Conservation (phyloP, 2,329 filamentous ascomycete species). For the Penicillium sumatraense region DNA sequence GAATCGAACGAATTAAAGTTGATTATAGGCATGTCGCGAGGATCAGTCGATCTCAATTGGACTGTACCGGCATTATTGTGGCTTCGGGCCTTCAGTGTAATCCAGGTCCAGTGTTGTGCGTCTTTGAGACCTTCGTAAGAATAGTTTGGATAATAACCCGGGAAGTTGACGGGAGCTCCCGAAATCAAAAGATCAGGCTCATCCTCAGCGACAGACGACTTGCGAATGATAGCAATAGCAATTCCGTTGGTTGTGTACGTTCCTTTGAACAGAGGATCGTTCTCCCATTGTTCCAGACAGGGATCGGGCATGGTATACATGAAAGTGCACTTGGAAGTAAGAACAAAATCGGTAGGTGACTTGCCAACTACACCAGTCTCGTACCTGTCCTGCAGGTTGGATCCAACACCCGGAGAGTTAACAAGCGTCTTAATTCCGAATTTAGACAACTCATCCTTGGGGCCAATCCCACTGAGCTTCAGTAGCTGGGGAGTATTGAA, state of each 20-base stretch:
- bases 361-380: slow-evolving; percentile 58
- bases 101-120: slow-evolving; percentile 51
- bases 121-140: slow-evolving; percentile 48
- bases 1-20: slow-evolving; percentile 61
- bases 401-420: slow-evolving; percentile 64
- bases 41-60: slow-evolving; percentile 62
- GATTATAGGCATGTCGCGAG: slow-evolving; percentile 66
- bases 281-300: slow-evolving; percentile 50
- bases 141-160: slow-evolving; percentile 53
- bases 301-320: slow-evolving; percentile 38
- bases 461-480: slow-evolving; percentile 65
- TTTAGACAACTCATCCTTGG: slow-evolving; percentile 54
- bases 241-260: slow-evolving; percentile 58
- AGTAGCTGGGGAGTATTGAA: slow-evolving; percentile 68
- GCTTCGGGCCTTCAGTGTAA: slow-evolving; percentile 62
- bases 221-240: slow-evolving; percentile 52
- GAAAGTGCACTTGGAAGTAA: slow-evolving; percentile 38
- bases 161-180: slow-evolving; percentile 61
- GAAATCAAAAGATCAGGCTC: slow-evolving; percentile 60
- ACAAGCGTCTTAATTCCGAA: slow-evolving; percentile 57
- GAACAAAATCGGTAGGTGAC: slow-evolving; percentile 37
- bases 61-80: slow-evolving; percentile 67
- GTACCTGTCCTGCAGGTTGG: slow-evolving; percentile 66
- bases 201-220: slow-evolving; percentile 44
- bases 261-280: slow-evolving; percentile 43